Percentiles rank a stretch among this genome's conserved stretches.
Evolutionary conservation across 352 stramenopile genomes (phyloP).

Genomic region (Pythium aphanidermatum): DNA sequence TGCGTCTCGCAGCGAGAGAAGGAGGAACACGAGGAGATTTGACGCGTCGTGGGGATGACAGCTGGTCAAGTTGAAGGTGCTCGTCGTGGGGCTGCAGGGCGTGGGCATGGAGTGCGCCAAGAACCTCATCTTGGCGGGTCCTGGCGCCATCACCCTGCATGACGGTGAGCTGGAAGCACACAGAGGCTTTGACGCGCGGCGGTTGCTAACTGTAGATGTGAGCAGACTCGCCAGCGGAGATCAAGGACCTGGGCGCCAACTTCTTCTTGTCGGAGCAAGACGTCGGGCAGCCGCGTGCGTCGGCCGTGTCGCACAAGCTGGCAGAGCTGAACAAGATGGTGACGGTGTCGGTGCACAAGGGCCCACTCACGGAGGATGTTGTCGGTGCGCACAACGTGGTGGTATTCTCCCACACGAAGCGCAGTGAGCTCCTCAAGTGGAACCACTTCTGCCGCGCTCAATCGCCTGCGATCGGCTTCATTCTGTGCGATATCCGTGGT

Average conservation of each 20-base stretch:
- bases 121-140: constrained; percentile 91
- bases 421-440: constrained; percentile 80
- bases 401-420: constrained; percentile 78
- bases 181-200: too few species aligned
- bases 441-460: constrained; percentile 86
- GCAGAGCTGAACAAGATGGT: constrained; percentile 92
- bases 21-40: neutral
- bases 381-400: constrained; percentile 80
- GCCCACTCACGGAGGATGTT: constrained; percentile 52
- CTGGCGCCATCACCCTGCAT: constrained; percentile 82
- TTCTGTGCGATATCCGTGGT: constrained; percentile 70
- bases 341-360: constrained; percentile 64
- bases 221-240: constrained; percentile 55
- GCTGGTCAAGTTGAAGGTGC: constrained; percentile 76
- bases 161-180: too few species aligned
- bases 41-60: constrained; percentile 13
- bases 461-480: constrained; percentile 74
- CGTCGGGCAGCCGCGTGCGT: constrained; percentile 57
- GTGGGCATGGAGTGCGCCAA: constrained; percentile 90
- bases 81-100: constrained; percentile 82
- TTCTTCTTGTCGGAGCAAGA: constrained; percentile 89
- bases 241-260: constrained; percentile 89
- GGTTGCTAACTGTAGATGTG: too few species aligned
- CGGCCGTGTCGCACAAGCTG: constrained; percentile 69
- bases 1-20: constrained; percentile 23